Conservation (phyloP, 177 flowering plant species). For the Vitis hybrid region DNA sequence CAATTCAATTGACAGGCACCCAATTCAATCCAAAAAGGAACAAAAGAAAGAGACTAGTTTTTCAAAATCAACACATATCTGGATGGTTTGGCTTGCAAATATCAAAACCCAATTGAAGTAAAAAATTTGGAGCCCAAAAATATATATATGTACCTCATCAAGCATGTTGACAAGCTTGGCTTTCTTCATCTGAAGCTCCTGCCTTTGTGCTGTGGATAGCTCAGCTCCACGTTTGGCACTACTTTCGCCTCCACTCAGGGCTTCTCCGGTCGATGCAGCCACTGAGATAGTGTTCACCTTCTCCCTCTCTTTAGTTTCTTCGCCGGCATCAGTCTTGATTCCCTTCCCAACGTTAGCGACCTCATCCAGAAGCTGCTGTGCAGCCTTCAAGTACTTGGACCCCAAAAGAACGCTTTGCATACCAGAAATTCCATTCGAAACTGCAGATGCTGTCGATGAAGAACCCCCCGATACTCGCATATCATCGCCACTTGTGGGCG, state of each 20-base stretch:
- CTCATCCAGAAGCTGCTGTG: slow-evolving; percentile 79
- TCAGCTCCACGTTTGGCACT: slow-evolving; percentile 14
- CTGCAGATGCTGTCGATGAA: slow-evolving; percentile 46
- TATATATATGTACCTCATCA: slow-evolving; percentile 34
- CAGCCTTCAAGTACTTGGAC: slow-evolving; percentile 76
- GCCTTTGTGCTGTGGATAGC: slow-evolving; percentile 31
- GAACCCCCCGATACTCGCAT: slow-evolving; percentile 35
- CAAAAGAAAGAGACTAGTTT: too few species aligned
- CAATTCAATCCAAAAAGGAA: too few species aligned
- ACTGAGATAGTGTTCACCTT: slow-evolving; percentile 28
- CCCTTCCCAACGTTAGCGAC: slow-evolving; percentile 65
- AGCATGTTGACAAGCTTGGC: slow-evolving; percentile 43
- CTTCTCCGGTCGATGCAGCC: background rate
- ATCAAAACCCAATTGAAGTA: background rate
- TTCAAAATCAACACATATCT: too few species aligned
- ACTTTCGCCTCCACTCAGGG: background rate
- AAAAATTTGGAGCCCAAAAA: background rate
- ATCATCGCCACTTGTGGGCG: slow-evolving; percentile 31
- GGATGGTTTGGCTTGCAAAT: background rate
- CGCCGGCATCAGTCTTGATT: slow-evolving; percentile 13
- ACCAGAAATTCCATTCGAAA: slow-evolving; percentile 45
- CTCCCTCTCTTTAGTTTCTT: slow-evolving; percentile 24
- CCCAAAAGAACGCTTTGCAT: slow-evolving; percentile 58
- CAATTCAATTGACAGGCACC: too few species aligned
- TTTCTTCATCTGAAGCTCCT: slow-evolving; percentile 46